Conservation (phyloP, 768 basidiomycete genomes). For the Suillus plorans region DNA sequence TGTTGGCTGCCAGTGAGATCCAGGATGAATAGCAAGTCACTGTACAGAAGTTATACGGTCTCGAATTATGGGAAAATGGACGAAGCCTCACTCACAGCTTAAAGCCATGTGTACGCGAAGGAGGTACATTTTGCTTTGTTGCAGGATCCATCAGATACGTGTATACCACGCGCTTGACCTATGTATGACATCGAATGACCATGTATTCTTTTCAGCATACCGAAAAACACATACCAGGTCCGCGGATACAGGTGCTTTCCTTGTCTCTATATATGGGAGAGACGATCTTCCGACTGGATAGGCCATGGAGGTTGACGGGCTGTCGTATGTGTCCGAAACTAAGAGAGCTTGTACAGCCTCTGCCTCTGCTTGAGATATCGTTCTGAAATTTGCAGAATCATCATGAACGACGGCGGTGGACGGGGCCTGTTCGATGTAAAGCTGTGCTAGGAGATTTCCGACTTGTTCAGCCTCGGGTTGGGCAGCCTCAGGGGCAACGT, state of each 20-base stretch:
- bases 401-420: neutral
- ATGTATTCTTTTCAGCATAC: neutral
- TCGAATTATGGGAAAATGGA: too few relatives aligned
- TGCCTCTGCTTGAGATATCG: neutral
- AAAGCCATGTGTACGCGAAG: neutral
- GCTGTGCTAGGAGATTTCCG: neutral
- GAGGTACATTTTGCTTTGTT: neutral
- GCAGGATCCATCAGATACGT: constrained; percentile 1
- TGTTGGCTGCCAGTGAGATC: constrained; percentile 50
- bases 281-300: neutral
- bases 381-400: neutral
- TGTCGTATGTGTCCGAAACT: neutral
- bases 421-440: neutral
- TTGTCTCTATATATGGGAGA: neutral
- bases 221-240: neutral
- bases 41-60: neutral
- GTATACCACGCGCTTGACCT: constrained; percentile 1
- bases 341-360: neutral
- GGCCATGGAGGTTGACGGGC: neutral
- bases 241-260: neutral
- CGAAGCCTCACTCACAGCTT: constrained; percentile 5
- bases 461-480: neutral
- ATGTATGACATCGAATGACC: neutral
- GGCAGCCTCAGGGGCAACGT: neutral
- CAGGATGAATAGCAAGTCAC: constrained; percentile 50